Evolutionary conservation across 208 protist species (phyloP), one percentile per base, ranked within the genome.

Genomic region (Leishmania aethiopica): DNA sequence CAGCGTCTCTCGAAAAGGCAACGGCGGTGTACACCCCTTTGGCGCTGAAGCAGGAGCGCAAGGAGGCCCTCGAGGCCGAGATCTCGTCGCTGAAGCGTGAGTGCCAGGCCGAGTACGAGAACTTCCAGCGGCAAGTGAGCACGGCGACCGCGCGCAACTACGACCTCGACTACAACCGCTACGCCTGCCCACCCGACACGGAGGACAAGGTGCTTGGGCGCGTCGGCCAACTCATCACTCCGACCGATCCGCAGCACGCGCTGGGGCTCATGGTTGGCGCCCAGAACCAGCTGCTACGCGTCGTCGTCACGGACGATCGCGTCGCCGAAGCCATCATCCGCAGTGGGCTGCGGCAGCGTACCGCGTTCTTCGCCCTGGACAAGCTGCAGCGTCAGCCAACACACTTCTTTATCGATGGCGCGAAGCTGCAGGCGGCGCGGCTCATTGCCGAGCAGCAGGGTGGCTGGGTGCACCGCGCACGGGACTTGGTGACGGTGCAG

Each of bases 301-400:
- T 99, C 32, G 93, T 99, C 35, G 96, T 99, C n/a, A 93, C 98
- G 59, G 97, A 75, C 72, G 98, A 99, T 67, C 75, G 89, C 28
- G 98, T 95, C 10, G 99, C 96, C 25, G 95, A 98, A 75, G 77
- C 91, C 35, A 90, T 99, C 40, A 95, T 99, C 25, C 91, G 96
- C 37, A 96, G 95, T 77, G 83, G 96, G 32, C 90, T 99, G 45
- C 93, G 95, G 32, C 89, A 96, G 70, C 91, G 99, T 51, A 98
- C 99, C 0, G 99, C 99, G 7, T 98, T 99, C 85, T 92, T 99
- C 32, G 99, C 99, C n/a, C 91, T 99, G 10, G 99, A 99, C 87
- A 89, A 94, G 83, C 81, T 94, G 70, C 89, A 88, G 45, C 82
- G 66, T 49, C 74, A 45, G 47, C 78, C 62, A n/a, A 22, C 79